phyloP scores from a whole-genome alignment of 371 early-diverging fungal species.

The Mortierella sp. region DNA sequence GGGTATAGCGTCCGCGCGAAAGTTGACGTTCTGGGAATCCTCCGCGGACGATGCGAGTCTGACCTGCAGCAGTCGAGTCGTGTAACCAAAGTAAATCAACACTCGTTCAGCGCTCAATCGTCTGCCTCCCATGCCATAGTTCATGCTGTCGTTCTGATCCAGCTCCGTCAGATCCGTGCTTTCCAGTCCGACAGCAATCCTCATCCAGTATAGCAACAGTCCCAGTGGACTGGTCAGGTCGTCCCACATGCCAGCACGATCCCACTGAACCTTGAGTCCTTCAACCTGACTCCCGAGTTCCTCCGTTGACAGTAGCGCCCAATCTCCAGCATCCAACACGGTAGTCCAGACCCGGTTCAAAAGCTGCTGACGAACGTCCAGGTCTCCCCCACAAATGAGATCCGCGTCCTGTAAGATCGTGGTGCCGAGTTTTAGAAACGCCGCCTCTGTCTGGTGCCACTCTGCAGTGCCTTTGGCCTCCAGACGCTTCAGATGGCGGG shows the following conservation, averaged over 20 bases:
- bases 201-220: conserved; percentile 46
- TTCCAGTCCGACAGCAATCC: conserved; percentile 47
- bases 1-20: conserved; percentile 33
- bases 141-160: conserved; percentile 4
- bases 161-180: conserved; percentile 21
- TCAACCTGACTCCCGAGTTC: conserved; percentile 24
- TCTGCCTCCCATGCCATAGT: background rate
- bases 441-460: conserved; percentile 36
- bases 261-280: conserved; percentile 33
- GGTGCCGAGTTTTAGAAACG: conserved; percentile 35
- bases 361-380: conserved; percentile 29
- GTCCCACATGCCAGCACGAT: conserved; percentile 33
- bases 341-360: conserved; percentile 31
- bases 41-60: conserved; percentile 45
- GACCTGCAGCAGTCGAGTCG: conserved; percentile 31
- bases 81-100: conserved; percentile 39
- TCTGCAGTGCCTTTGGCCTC: conserved; percentile 13
- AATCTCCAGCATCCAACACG: conserved; percentile 35
- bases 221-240: conserved; percentile 38
- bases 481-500: background rate
- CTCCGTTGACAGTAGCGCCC: conserved; percentile 22
- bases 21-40: conserved; percentile 47
- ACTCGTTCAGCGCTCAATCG: conserved; percentile 29
- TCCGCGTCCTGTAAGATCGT: conserved; percentile 34
- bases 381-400: conserved; percentile 24